A percentile compares a stretch with the other conserved stretches of the same genome.
phyloP scores from a whole-genome alignment of 352 stramenopile species.

The Globisporangium perplexum region DNA sequence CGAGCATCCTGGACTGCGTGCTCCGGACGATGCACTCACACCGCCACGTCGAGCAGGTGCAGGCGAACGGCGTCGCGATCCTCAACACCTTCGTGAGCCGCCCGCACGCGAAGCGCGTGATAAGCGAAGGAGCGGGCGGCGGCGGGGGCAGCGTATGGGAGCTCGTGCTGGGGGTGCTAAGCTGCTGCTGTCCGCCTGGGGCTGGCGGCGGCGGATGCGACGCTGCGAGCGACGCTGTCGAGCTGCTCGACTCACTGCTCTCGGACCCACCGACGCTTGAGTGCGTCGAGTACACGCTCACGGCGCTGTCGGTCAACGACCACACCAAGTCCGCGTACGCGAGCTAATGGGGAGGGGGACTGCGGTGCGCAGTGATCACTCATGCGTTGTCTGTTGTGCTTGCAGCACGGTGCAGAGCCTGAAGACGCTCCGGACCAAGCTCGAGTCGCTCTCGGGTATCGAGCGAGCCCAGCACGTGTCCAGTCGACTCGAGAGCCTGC shows the following conservation, averaged over 20 bases:
- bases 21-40: constrained; percentile 33
- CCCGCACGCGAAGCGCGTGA: constrained; percentile 20
- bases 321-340: constrained; percentile 9
- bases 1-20: constrained; percentile 19
- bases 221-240: constrained; percentile 26
- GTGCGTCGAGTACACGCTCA: constrained; percentile 5
- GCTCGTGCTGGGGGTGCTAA: constrained; percentile 23
- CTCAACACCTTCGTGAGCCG: constrained; percentile 33
- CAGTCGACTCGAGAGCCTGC: constrained; percentile 5
- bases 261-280: constrained; percentile 17
- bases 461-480: neutral
- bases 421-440: constrained; percentile 5
- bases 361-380: too few relatives aligned
- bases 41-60: constrained; percentile 27
- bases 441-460: constrained; percentile 1
- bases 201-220: constrained; percentile 13
- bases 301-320: constrained; percentile 5
- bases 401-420: constrained; percentile 6
- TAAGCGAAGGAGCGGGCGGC: neutral
- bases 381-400: neutral
- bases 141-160: constrained; percentile 22
- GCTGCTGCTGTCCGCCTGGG: constrained; percentile 13
- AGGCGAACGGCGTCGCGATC: constrained; percentile 45
- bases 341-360: too few relatives aligned
- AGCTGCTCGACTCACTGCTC: constrained; percentile 33